phyloP scores from a whole-genome alignment of 768 basidiomycete genomes.

The Postia placenta region DNA sequence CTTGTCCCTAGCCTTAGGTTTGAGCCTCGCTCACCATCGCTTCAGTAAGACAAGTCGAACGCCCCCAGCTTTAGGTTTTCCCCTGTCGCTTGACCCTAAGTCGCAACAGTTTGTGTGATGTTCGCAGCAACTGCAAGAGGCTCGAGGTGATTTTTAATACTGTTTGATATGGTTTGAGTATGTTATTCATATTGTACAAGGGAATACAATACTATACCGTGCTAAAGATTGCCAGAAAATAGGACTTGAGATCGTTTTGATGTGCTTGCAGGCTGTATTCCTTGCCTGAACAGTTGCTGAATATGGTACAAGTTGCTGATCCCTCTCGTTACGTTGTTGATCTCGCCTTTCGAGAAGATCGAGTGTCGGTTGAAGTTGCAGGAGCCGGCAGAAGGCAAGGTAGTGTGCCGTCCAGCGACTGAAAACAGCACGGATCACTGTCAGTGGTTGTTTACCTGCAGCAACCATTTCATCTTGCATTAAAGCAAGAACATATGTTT shows the following conservation, averaged over 20 bases:
- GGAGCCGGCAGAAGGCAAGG: constrained; percentile 18
- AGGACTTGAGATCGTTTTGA: neutral
- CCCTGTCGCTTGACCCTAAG: no score
- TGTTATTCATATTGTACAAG: no score
- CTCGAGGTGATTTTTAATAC: constrained; percentile 13
- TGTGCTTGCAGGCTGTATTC: constrained; percentile 15
- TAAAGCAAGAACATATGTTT: constrained; percentile 23
- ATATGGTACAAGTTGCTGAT: constrained; percentile 7
- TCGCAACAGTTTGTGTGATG: constrained; percentile 27
- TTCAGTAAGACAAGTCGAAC: no score
- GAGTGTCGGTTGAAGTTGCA: constrained; percentile 16
- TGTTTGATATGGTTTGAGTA: constrained; percentile 3
- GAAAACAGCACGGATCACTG: constrained; percentile 26
- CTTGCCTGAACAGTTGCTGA: constrained; percentile 9
- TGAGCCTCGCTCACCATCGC: no score
- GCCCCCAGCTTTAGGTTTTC: no score
- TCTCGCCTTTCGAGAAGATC: constrained; percentile 6
- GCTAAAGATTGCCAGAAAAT: constrained; percentile 1
- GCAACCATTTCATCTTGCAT: constrained; percentile 22
- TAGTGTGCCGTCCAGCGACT: constrained; percentile 30
- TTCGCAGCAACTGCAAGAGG: constrained; percentile 35
- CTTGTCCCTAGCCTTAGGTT: no score
- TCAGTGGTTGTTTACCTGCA: constrained; percentile 1
- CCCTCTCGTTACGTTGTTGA: constrained; percentile 5
- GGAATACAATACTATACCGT: neutral